Conservation (phyloP, 1,284 basidiomycete genomes). For the Cryptococcus sp. region DNA sequence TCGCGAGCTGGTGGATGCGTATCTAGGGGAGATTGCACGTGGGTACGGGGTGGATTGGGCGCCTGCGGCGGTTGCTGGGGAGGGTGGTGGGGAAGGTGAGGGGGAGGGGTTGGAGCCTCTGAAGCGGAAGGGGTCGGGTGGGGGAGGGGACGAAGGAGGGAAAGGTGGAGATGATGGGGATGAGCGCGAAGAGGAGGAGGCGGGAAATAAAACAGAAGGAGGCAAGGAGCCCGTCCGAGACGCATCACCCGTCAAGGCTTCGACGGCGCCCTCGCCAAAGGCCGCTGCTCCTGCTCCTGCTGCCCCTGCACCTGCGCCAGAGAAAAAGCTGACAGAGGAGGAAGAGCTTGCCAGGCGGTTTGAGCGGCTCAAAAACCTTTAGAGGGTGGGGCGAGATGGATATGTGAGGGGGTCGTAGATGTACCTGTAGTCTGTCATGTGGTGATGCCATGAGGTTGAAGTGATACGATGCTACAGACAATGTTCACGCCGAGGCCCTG, state of each 20-base stretch:
- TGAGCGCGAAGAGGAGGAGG: conserved; percentile 1
- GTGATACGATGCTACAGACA: background rate
- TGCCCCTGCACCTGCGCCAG: conserved; percentile 3
- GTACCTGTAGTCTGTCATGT: background rate
- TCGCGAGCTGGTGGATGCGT: conserved; percentile 74
- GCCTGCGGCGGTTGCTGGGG: conserved; percentile 38
- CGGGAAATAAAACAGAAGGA: conserved; percentile 1
- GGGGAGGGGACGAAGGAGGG: conserved; percentile 32
- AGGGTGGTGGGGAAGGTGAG: conserved; percentile 3
- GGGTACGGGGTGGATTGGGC: conserved; percentile 77
- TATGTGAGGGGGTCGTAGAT: background rate
- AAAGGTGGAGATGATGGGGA: conserved; percentile 4
- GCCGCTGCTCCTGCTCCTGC: conserved; percentile 1
- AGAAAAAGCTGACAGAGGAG: conserved; percentile 35
- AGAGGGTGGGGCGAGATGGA: conserved; percentile 3
- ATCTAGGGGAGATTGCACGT: conserved; percentile 79
- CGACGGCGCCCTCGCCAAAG: background rate
- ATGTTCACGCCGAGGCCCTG: background rate
- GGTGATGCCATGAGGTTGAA: background rate
- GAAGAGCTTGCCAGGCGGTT: conserved; percentile 46
- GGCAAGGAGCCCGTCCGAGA: conserved; percentile 2
- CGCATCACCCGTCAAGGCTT: background rate
- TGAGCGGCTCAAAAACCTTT: conserved; percentile 40
- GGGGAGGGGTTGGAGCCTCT: conserved; percentile 12
- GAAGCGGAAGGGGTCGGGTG: conserved; percentile 8